Base-by-base conservation (phyloP, 2,329 filamentous ascomycete genomes). In the Colletotrichum brevisporum region DNA sequence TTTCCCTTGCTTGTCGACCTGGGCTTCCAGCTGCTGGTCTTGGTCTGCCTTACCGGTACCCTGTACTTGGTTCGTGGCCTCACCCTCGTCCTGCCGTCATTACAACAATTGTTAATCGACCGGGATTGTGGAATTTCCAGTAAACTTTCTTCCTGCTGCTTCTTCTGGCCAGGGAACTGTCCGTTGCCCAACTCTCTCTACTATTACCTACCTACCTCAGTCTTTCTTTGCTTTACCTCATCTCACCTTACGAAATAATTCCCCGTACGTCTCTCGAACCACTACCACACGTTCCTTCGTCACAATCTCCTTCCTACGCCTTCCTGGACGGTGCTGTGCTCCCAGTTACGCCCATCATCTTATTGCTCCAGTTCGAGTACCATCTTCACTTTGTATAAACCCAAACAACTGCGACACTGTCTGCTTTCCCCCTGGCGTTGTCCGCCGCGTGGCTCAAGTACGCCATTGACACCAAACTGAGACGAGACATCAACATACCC, bases 251-350 rank as follows among this genome's bases (percentile, higher is more conserved):
- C 43, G 36, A 47, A 56, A 45, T 24, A 52, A 66, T 66, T 51
- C 63, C 18, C 56, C 62, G 13, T 65, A 47, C 50, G 43, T 45
- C 55, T 39, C 26, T 67, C 43, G 55, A 56, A 69, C 62, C 62
- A 59, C 48, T 24, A 55, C 54, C 66, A 56, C 26, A 26, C 55
- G 31, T 51, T 69, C 36, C 27, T 56, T 47, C 41, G 18, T 55
- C 45, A 43, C 15, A 60, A 56, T 54, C 43, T 41, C n/a, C 26
- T 53, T 41, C 47, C 36, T 18, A 45, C 61, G 31, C 36, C 62
- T 16, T 55, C 51, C 13, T 69, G 54, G 55, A 69, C 66, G 62
- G 55, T 66, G 66, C 61, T 66, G 66, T 66, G 62, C 62, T 60
- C 66, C 55, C 66, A 69, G 66, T 51, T 48, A 41, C 36, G 26